phyloP scores from a whole-genome alignment of 164 flowering plant genomes.

The Vitis rotundifolia region DNA sequence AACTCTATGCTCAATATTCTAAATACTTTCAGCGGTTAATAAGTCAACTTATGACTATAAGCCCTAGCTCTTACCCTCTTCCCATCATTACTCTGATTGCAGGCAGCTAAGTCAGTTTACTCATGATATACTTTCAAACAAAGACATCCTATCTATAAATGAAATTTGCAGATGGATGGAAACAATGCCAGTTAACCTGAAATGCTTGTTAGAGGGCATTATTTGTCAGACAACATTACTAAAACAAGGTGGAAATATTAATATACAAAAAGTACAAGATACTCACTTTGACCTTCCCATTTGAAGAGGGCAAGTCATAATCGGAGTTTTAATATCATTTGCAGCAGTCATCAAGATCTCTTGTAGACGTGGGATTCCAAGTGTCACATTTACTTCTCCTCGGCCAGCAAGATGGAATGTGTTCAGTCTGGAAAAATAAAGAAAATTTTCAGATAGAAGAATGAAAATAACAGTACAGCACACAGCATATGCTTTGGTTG shows the following conservation, averaged over 20 bases:
- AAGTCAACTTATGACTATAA: too few species aligned
- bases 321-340: slow-evolving; percentile 69
- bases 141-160: too few species aligned
- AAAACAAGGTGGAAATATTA: not conserved
- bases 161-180: too few species aligned
- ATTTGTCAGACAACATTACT: not conserved
- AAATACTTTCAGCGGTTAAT: too few species aligned
- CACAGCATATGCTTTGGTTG: not conserved
- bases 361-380: slow-evolving; percentile 98
- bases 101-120: too few species aligned
- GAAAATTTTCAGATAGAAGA: not conserved
- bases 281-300: slow-evolving; percentile 63
- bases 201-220: too few species aligned
- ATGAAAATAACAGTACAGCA: not conserved
- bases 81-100: too few species aligned
- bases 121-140: too few species aligned
- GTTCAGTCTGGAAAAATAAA: slow-evolving; percentile 63
- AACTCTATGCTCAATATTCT: too few species aligned
- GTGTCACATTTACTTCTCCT: slow-evolving; percentile 95
- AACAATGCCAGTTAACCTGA: too few species aligned
- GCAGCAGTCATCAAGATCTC: slow-evolving; percentile 94
- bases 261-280: not conserved
- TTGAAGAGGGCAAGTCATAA: slow-evolving; percentile 79
- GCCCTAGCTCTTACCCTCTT: too few species aligned
- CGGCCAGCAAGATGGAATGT: slow-evolving; percentile 98